Base-by-base conservation (phyloP, 1,284 basidiomycete species). In the Malassezia yamatoensis region DNA sequence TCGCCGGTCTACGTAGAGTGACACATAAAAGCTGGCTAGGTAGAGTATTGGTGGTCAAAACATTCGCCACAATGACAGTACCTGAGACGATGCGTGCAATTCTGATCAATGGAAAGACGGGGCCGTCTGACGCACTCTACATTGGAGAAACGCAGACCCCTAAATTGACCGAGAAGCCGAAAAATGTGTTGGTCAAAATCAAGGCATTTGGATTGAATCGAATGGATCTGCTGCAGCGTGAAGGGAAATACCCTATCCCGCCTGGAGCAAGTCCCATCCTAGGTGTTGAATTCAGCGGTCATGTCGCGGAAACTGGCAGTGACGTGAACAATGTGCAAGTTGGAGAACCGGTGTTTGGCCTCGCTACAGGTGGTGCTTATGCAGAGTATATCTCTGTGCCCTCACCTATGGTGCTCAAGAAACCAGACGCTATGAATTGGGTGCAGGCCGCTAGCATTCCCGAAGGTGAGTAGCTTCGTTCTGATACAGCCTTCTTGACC, bases 271-370 rank as follows among this genome's bases (percentile, higher is more conserved):
- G 85, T 15, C 76, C 79, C 46, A 85, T 93, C 70, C 80, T 96
- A 24, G 90, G 93, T 8, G 88, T 96, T 52, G 91, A 96, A 76
- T 96, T 94, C 75, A 83, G 87, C 16, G 72, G 70, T 5, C 51
- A 53, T 43, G 49, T 74, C 40, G 68, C 59, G 3, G 41, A 40
- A 1, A 34, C 20, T 16, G 59, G 51, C 12, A 54, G 53, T 4
- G 76, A 75, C 2, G 80, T 93, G 54, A 78, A 79, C 36, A 48
- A 58, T 16, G 43, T 55, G 43, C 44, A 54, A 67, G 75, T 81
- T 16, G 86, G 85, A 9, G 87, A 94, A 62, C 85, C 88, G 72
- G 91, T 96, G 2, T 82, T 90, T 60, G 91, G 90, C 12, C 81
- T 96, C 4, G 79, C 83, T 0, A 57, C 62, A 0, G 67, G 76